Base-by-base conservation (phyloP, 257 asterid species). In the Solanum rostratum region DNA sequence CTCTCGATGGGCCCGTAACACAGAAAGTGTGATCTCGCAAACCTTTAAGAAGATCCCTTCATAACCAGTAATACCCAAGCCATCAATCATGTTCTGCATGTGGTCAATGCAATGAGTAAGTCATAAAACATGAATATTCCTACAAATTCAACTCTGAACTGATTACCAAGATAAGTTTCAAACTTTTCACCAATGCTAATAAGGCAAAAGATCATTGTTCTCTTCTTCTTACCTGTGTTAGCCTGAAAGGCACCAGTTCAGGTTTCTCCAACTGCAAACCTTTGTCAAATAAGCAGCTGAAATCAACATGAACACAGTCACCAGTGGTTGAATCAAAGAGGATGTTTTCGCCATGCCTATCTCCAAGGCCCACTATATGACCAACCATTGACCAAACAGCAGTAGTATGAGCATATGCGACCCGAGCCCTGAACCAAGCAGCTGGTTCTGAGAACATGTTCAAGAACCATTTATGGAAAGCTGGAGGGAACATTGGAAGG, bases 321-420 rank as follows among this genome's bases (percentile, higher is more conserved):
- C 99, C 98, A 15, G 98, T 95, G 79, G 99, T 95, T 60, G 98
- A 95, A 88, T 96, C 99, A 86, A 95, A 96, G 79, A 95, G 97
- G 85, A 96, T 96, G 86, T 96, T 96, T 91, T 96, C 99, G 84
- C 99, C 99, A 85, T 96, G 99, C 50, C 98, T 91, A 85, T 96
- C 99, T 80, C 99, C 99, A 83, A 96, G 99, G 85, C 98, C 99
- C 88, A 96, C 99, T 85, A 96, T 96, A 88, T 96, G 99, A 65
- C 98, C 99, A 88, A 96, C 99, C 99, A 96, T 96, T 83, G 99
- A 95, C 99, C 99, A 95, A 84, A 96, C 99, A 54, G 99, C 99
- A 85, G 97, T 92, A 83, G 98, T 95, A 86, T 95, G 99, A 43
- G 98, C 96, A 89, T 93, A 96, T 76, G 99, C 95, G 86, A 91